phyloP scores from a whole-genome alignment of 306 rosid genomes.

The Rosa persica region DNA sequence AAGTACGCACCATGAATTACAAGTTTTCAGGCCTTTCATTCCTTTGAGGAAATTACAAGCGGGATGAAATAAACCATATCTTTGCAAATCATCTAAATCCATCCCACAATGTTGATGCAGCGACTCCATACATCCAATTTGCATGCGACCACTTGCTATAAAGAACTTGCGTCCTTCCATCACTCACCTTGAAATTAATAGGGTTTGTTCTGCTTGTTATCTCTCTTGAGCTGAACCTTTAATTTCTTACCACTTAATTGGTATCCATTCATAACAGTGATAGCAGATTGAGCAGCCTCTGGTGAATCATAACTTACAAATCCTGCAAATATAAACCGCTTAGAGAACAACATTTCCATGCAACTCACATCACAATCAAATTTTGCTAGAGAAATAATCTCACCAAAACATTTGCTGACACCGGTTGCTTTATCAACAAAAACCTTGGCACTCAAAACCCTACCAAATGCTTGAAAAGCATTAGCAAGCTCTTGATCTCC shows the following conservation, averaged over 20 bases:
- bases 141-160: slow-evolving; percentile 19
- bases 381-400: slow-evolving; percentile 28
- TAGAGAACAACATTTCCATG: slow-evolving; percentile 28
- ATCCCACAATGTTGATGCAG: slow-evolving; percentile 35
- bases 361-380: slow-evolving; percentile 26
- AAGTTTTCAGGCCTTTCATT: slow-evolving; percentile 40
- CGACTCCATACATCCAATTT: slow-evolving; percentile 26
- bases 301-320: slow-evolving; percentile 93
- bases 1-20: slow-evolving; percentile 65
- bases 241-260: slow-evolving; percentile 92
- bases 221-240: slow-evolving; percentile 99
- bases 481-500: slow-evolving; percentile 86
- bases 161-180: slow-evolving; percentile 46
- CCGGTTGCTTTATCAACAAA: slow-evolving; percentile 98
- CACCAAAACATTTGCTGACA: slow-evolving; percentile 98
- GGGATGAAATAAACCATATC: slow-evolving; percentile 32
- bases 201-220: slow-evolving; percentile 79
- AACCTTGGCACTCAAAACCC: slow-evolving; percentile 95
- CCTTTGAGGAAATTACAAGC: slow-evolving; percentile 37
- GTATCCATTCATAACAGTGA: slow-evolving; percentile 80
- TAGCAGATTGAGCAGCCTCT: slow-evolving; percentile 88
- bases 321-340: slow-evolving; percentile 55
- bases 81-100: slow-evolving; percentile 29
- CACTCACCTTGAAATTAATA: slow-evolving; percentile 57
- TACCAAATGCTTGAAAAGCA: slow-evolving; percentile 88